Conservation (phyloP, 768 basidiomycete species). For the Serendipita sp. region DNA sequence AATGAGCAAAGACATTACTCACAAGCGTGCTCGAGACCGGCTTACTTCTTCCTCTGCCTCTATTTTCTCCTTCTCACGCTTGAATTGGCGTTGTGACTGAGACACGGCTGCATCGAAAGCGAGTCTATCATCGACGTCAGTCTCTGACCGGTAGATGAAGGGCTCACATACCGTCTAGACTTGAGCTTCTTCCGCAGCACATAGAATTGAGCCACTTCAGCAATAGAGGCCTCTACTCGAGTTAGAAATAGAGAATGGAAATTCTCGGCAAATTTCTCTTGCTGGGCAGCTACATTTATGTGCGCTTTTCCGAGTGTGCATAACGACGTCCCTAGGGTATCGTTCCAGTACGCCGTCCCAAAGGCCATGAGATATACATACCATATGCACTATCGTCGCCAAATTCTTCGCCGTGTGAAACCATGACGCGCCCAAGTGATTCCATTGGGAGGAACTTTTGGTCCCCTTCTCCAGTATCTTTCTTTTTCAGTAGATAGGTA, state of each 20-base stretch:
- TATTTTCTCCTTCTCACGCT: slow-evolving; percentile 57
- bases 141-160: neutral
- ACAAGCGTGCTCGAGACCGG: slow-evolving; percentile 61
- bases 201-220: slow-evolving; percentile 75
- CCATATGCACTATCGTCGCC: slow-evolving; percentile 62
- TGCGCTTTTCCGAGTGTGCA: slow-evolving; percentile 66
- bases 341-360: neutral
- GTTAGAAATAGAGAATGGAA: slow-evolving; percentile 59
- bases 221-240: slow-evolving; percentile 46
- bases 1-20: slow-evolving; percentile 17
- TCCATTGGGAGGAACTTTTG: slow-evolving; percentile 68
- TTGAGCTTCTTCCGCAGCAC: slow-evolving; percentile 71
- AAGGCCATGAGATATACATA: slow-evolving; percentile 16
- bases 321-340: slow-evolving; percentile 45
- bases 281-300: slow-evolving; percentile 69
- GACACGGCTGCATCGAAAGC: slow-evolving; percentile 60
- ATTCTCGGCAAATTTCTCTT: slow-evolving; percentile 61
- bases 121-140: slow-evolving; percentile 29
- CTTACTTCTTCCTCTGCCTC: slow-evolving; percentile 76
- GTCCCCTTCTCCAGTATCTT: slow-evolving; percentile 37
- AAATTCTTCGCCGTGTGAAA: slow-evolving; percentile 68
- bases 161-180: slow-evolving; percentile 43
- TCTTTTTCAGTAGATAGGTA: slow-evolving; percentile 57
- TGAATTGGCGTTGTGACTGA: slow-evolving; percentile 51
- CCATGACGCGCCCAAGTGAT: slow-evolving; percentile 73